phyloP scores from a whole-genome alignment of 306 rosid species.

The Begonia fuchsioides region DNA sequence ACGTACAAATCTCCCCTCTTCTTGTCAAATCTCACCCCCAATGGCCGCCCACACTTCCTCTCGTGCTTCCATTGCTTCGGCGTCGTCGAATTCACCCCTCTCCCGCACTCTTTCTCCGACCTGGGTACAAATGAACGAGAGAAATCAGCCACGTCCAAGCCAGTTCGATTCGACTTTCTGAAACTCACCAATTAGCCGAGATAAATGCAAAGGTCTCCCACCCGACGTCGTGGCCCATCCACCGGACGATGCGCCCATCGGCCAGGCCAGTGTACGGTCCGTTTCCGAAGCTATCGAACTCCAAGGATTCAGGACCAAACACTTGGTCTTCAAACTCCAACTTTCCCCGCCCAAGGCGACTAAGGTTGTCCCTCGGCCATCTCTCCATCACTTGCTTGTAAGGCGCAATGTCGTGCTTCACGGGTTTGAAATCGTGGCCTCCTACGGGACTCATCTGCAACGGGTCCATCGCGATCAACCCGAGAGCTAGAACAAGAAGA shows the following conservation, averaged over 20 bases:
- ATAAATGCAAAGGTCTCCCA: conserved; percentile 93
- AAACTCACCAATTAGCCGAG: conserved; percentile 51
- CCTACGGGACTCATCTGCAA: conserved; percentile 61
- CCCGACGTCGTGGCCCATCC: conserved; percentile 76
- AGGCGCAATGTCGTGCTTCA: conserved; percentile 65
- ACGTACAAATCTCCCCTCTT: conserved; percentile 55
- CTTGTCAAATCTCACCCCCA: conserved; percentile 70
- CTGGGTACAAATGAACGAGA: conserved; percentile 28
- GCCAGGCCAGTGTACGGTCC: conserved; percentile 90
- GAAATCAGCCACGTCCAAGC: too few relatives aligned
- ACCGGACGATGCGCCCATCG: conserved; percentile 80
- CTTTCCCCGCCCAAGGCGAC: conserved; percentile 50
- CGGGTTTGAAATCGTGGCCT: conserved; percentile 53
- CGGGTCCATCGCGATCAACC: conserved; percentile 77
- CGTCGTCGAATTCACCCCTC: conserved; percentile 72
- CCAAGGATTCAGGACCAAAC: conserved; percentile 84
- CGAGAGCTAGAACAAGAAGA: conserved; percentile 33
- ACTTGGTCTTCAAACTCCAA: conserved; percentile 52
- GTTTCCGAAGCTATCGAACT: conserved; percentile 55
- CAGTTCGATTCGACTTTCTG: not conserved
- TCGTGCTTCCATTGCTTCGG: conserved; percentile 81
- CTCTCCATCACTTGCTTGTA: conserved; percentile 60
- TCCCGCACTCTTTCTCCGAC: conserved; percentile 58
- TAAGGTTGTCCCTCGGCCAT: conserved; percentile 75
- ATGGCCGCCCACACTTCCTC: conserved; percentile 70